Percentiles rank a stretch among this genome's conserved stretches.
Conservation (phyloP, 2,329 filamentous ascomycete genomes). For the Aaosphaeria arxii region DNA sequence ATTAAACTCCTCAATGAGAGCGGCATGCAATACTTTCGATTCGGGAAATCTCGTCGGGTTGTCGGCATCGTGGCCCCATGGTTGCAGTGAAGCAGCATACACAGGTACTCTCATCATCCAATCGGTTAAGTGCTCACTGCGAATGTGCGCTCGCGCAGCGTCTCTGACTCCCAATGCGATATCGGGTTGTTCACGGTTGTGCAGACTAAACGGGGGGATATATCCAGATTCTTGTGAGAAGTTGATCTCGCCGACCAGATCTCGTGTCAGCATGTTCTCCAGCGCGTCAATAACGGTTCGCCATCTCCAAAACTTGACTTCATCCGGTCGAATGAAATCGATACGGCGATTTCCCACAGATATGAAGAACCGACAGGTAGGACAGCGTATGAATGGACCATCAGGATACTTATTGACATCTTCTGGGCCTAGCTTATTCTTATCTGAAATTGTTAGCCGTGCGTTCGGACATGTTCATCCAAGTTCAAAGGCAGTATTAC, state of each 20-base stretch:
- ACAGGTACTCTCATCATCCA: slow-evolving; percentile 5
- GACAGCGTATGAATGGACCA: neutral
- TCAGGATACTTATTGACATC: neutral
- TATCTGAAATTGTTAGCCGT: too few relatives aligned
- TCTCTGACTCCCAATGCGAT: neutral
- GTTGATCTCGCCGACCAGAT: neutral
- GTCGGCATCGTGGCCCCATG: slow-evolving; percentile 5
- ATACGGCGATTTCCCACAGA: neutral
- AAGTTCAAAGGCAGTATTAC: neutral
- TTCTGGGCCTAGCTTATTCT: neutral
- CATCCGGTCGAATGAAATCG: neutral
- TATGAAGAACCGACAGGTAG: neutral
- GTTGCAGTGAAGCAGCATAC: slow-evolving; percentile 1
- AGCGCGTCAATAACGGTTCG: neutral
- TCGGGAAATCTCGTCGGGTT: slow-evolving; percentile 6
- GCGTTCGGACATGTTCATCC: too few relatives aligned
- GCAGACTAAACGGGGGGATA: neutral
- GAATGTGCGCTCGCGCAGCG: neutral
- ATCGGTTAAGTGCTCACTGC: slow-evolving; percentile 1
- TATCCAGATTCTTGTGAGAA: neutral
- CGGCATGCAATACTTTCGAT: slow-evolving; percentile 1
- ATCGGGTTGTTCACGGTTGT: neutral
- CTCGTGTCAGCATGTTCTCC: neutral
- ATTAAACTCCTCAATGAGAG: slow-evolving; percentile 3
- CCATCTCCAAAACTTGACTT: neutral